phyloP scores from a whole-genome alignment of 352 stramenopile genomes.

The Blastocystis sp. region DNA sequence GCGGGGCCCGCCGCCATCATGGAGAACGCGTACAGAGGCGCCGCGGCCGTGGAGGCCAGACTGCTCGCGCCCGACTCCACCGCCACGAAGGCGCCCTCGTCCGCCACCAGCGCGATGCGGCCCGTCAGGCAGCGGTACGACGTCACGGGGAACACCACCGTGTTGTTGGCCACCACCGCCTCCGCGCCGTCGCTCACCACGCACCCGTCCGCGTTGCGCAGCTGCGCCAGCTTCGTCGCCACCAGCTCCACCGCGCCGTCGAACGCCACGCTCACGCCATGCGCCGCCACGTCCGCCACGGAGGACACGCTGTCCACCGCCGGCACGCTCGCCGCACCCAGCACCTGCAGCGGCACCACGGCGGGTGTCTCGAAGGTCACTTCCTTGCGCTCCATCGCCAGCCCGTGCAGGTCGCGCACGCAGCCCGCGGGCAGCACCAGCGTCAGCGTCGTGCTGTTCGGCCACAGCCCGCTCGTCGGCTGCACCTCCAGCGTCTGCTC shows the following conservation, averaged over 20 bases:
- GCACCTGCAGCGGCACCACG: background rate
- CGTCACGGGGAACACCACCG: background rate
- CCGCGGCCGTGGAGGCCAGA: background rate
- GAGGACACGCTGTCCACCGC: background rate
- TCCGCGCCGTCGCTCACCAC: background rate
- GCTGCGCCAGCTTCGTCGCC: background rate
- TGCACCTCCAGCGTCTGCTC: slow-evolving; percentile 9
- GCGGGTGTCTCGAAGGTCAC: slow-evolving; percentile 1
- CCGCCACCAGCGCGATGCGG: background rate
- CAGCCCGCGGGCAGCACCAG: slow-evolving; percentile 12
- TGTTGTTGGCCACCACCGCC: background rate
- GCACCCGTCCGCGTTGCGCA: slow-evolving; percentile 4
- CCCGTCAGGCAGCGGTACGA: background rate
- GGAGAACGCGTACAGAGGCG: slow-evolving; percentile 25
- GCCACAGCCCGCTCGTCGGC: background rate
- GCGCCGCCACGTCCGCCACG: background rate
- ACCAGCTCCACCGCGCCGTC: slow-evolving; percentile 29
- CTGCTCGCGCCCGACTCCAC: background rate
- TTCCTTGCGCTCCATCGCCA: background rate
- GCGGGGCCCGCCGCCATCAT: slow-evolving; percentile 8
- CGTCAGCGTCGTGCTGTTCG: background rate
- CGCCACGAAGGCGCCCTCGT: slow-evolving; percentile 18
- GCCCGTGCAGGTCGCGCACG: background rate
- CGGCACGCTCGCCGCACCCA: background rate
- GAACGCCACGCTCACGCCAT: slow-evolving; percentile 9